These are phyloP conservation scores for Nadsonia starkeyi-henricii DNA, from an alignment of 1,139 yeast species.

Conservation along the genomic window DNA sequence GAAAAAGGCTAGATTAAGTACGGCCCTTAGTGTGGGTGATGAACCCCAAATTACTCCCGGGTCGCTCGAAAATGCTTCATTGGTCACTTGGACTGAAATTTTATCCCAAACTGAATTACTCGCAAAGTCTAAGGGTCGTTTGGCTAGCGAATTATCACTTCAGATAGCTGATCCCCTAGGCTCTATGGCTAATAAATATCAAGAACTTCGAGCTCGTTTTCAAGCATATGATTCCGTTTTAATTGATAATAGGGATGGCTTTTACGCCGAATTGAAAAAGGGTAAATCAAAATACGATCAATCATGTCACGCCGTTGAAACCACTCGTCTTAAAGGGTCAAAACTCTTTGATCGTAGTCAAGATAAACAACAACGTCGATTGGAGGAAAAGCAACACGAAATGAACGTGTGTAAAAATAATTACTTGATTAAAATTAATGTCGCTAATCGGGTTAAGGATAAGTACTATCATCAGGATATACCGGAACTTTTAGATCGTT, in stretches of 20 bases:
- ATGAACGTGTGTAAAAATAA: slow-evolving; percentile 82
- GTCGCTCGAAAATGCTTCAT: slow-evolving; percentile 77
- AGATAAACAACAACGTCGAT: slow-evolving; percentile 45
- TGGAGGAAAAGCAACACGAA: slow-evolving; percentile 50
- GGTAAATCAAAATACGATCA: slow-evolving; percentile 67
- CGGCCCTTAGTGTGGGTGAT: slow-evolving; percentile 76
- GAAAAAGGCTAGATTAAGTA: slow-evolving; percentile 56
- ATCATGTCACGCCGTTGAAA: slow-evolving; percentile 69
- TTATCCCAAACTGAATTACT: slow-evolving; percentile 72
- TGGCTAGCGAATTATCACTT: slow-evolving; percentile 47
- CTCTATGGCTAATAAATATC: slow-evolving; percentile 40
- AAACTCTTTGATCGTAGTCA: slow-evolving; percentile 32
- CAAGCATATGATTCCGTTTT: slow-evolving; percentile 46
- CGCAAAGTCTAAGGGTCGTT: slow-evolving; percentile 49
- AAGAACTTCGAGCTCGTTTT: slow-evolving; percentile 41
- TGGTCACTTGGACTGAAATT: slow-evolving; percentile 90
- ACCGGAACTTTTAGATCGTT: slow-evolving; percentile 78
- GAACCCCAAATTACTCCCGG: slow-evolving; percentile 89
- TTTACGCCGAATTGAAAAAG: slow-evolving; percentile 54
- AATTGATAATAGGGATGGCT: slow-evolving; percentile 39
- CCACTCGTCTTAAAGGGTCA: slow-evolving; percentile 58
- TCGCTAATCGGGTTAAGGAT: slow-evolving; percentile 84
- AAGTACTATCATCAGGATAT: slow-evolving; percentile 86
- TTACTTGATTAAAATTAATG: slow-evolving; percentile 65
- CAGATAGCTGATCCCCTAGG: slow-evolving; percentile 53